Conservation (phyloP, 768 basidiomycete genomes). For the Termitomyces sp. region DNA sequence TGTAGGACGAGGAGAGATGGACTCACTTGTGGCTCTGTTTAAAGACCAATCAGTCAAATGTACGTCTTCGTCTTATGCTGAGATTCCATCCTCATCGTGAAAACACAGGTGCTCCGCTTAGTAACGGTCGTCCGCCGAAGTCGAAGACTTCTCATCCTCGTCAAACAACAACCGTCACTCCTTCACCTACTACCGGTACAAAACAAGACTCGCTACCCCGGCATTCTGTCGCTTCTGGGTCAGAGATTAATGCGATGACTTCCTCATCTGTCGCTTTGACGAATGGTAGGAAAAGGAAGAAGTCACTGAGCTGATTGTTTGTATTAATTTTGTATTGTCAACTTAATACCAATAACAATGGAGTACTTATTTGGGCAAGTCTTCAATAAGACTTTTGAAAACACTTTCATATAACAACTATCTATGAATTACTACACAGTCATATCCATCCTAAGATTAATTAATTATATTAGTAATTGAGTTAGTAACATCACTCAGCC, state of each 20-base stretch:
- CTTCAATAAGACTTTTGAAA: too few relatives aligned
- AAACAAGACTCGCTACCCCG: conserved; percentile 9
- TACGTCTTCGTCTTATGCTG: conserved; percentile 19
- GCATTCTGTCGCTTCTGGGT: neutral
- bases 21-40: conserved; percentile 62
- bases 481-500: neutral
- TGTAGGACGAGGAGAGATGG: conserved; percentile 55
- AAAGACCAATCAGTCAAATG: conserved; percentile 42
- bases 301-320: conserved; percentile 30
- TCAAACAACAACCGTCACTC: neutral
- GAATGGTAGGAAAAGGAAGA: conserved; percentile 57
- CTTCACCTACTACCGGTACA: conserved; percentile 1
- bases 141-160: conserved; percentile 1
- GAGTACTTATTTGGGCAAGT: neutral
- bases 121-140: conserved; percentile 7
- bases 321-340: neutral
- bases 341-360: neutral
- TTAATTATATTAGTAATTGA: neutral
- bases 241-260: neutral
- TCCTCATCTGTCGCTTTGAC: conserved; percentile 21
- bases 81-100: neutral
- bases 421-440: neutral
- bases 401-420: neutral
- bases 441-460: neutral
- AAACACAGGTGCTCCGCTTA: neutral